phyloP scores from a whole-genome alignment of 805 yeast genomes.

The Cyberlindnera lachancei region DNA sequence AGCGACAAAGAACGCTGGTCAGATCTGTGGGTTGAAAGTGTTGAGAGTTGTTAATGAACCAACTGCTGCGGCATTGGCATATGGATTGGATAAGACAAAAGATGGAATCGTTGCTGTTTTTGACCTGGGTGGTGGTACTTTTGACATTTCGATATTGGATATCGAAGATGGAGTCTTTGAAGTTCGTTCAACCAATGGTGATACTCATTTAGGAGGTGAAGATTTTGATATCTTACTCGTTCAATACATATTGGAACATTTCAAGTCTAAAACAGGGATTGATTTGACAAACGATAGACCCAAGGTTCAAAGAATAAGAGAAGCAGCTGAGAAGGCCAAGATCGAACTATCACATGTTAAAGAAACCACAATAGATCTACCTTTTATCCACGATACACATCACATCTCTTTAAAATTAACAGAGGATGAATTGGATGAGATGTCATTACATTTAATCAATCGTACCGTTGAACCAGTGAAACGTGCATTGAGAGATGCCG shows the following conservation, averaged over 20 bases:
- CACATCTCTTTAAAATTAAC: slow-evolving; percentile 54
- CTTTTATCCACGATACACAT: slow-evolving; percentile 56
- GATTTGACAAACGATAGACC: slow-evolving; percentile 21
- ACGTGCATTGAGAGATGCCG: slow-evolving; percentile 70
- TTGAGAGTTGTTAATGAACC: slow-evolving; percentile 77
- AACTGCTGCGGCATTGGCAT: slow-evolving; percentile 80
- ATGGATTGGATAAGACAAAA: slow-evolving; percentile 55
- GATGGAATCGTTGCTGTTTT: slow-evolving; percentile 40
- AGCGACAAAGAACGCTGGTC: slow-evolving; percentile 77
- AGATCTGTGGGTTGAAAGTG: slow-evolving; percentile 67
- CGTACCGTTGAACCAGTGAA: slow-evolving; percentile 68
- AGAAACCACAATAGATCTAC: slow-evolving; percentile 56
- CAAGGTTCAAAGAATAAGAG: slow-evolving; percentile 70
- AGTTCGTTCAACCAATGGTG: slow-evolving; percentile 77
- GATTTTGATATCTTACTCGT: slow-evolving; percentile 67
- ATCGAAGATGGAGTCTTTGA: slow-evolving; percentile 78
- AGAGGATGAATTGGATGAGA: slow-evolving; percentile 59
- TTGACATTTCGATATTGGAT: slow-evolving; percentile 71
- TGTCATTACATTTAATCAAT: slow-evolving; percentile 59
- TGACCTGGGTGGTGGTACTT: slow-evolving; percentile 84
- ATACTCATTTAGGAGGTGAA: slow-evolving; percentile 81
- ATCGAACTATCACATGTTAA: slow-evolving; percentile 65
- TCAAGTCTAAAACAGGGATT: slow-evolving; percentile 38
- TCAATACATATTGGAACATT: slow-evolving; percentile 46
- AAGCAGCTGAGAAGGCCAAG: slow-evolving; percentile 71